Conservation (phyloP, 1,284 basidiomycete genomes). For the Pseudozyma sp. region DNA sequence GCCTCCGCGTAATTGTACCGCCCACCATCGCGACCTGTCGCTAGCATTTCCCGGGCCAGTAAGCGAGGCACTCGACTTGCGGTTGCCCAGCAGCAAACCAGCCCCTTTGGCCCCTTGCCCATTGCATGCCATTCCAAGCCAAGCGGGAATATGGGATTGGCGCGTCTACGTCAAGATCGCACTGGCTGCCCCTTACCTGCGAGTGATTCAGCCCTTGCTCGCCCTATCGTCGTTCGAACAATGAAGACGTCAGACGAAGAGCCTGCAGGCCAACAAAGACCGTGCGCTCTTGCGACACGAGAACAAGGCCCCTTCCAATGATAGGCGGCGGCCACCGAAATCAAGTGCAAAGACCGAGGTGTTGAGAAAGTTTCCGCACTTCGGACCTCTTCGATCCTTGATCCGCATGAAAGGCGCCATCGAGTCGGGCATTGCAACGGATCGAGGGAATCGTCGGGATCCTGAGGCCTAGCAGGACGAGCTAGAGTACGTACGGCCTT, state of each 20-base stretch:
- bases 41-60: conserved; percentile 13
- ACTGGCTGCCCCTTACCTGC: conserved; percentile 19
- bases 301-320: neutral
- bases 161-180: conserved; percentile 11
- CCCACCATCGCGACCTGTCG: conserved; percentile 1
- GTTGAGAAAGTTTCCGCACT: conserved; percentile 11
- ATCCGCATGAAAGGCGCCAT: conserved; percentile 17
- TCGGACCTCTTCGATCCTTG: conserved; percentile 10
- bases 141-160: conserved; percentile 1
- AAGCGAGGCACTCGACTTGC: conserved; percentile 38
- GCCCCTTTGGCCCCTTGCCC: conserved; percentile 1
- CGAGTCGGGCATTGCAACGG: conserved; percentile 27
- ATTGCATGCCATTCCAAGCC: conserved; percentile 13
- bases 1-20: neutral
- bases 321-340: neutral
- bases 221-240: neutral
- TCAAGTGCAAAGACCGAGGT: conserved; percentile 3
- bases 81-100: neutral
- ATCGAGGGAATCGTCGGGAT: neutral
- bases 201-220: conserved; percentile 16
- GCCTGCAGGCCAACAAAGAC: neutral
- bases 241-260: neutral
- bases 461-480: neutral
- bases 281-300: neutral
- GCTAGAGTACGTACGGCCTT: neutral